A percentile compares a stretch with the other conserved stretches of the same genome.
phyloP scores from a whole-genome alignment of 106 monocot genomes.

The Dendrobium huoshanense region DNA sequence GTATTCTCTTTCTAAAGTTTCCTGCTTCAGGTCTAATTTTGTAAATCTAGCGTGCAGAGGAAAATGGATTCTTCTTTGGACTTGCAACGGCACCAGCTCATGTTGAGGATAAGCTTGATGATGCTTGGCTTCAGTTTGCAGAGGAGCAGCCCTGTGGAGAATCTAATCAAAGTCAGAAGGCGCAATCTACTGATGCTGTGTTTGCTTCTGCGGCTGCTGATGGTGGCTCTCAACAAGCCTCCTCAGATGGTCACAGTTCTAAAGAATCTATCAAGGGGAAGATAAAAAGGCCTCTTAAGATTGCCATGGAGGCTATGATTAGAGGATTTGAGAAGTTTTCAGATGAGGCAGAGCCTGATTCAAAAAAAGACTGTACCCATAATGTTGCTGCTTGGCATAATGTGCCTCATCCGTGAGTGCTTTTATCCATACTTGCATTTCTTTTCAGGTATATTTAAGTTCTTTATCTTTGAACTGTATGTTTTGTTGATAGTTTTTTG shows the following conservation, averaged over 20 bases:
- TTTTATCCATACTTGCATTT: neutral
- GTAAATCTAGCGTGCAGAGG: slow-evolving; percentile 21
- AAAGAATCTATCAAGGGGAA: neutral
- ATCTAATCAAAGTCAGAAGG: slow-evolving; percentile 9
- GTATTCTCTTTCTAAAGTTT: neutral
- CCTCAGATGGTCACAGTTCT: slow-evolving; percentile 4
- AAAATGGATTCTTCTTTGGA: slow-evolving; percentile 78
- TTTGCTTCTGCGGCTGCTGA: slow-evolving; percentile 56
- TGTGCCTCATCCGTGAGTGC: slow-evolving; percentile 67
- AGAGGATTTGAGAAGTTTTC: slow-evolving; percentile 64
- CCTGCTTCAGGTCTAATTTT: neutral
- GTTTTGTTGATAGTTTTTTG: neutral
- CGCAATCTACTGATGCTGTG: slow-evolving; percentile 34
- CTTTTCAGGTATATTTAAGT: too few species aligned
- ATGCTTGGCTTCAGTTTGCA: slow-evolving; percentile 93
- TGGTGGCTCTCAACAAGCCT: slow-evolving; percentile 51
- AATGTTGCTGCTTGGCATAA: slow-evolving; percentile 94
- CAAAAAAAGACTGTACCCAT: slow-evolving; percentile 32
- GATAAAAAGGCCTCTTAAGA: slow-evolving; percentile 36
- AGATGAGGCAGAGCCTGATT: slow-evolving; percentile 26
- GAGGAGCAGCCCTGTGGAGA: slow-evolving; percentile 42
- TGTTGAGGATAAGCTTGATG: slow-evolving; percentile 81
- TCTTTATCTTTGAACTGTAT: neutral
- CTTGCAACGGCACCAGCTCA: slow-evolving; percentile 94
- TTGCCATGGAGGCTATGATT: slow-evolving; percentile 86